Base-by-base conservation (phyloP, 257 asterid species). In the Fraxinus anomala region DNA sequence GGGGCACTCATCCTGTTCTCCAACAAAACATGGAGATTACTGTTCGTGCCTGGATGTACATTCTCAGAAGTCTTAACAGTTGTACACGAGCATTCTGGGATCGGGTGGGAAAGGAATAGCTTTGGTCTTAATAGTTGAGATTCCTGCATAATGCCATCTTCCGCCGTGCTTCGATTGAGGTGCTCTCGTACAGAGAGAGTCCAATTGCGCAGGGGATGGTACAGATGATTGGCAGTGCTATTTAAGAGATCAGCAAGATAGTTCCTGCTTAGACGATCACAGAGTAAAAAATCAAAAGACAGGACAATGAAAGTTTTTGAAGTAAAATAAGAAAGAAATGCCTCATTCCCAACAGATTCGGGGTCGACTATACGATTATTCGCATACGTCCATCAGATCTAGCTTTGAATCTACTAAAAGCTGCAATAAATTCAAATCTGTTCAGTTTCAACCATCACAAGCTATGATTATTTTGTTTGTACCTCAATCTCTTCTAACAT, bases 191-290 rank as follows among this genome's bases (percentile, higher is more conserved):
- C 91, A 14, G 89, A 61, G 51, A 89, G 85, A 51, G 96, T 93
- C 97, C 96, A 93, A 70, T 93, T 93, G 77, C 91, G 91, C 65
- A 91, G 89, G 12, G 97, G 97, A 78, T 85, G 92, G 86, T 93
- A 95, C 36, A 89, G 90, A 86, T 86, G 94, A 82, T 89, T 91
- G 8, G 83, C 82, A 26, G 97, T 92, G 61, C 80, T 83, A 70
- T 95, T 95, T 76, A 92, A 81, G 76, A 93, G 91, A 80, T 86
- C 83, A 3, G 82, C 82, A 21, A 95, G 87, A 88, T 89, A 87
- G 75, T 88, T 91, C 92, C 98, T 95, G 94, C 74, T 75, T 36
- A 40, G 51, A 66, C 42, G 51, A 76, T 1, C 59, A 49, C n/a
- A 56, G n/a, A 74, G 72, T 31, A 70, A 42, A 47, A 65, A 30